Evolutionary conservation across 768 basidiomycete species (phyloP), one percentile per base, ranked within the genome.

Genomic region (Tricholoma furcatifolium): DNA sequence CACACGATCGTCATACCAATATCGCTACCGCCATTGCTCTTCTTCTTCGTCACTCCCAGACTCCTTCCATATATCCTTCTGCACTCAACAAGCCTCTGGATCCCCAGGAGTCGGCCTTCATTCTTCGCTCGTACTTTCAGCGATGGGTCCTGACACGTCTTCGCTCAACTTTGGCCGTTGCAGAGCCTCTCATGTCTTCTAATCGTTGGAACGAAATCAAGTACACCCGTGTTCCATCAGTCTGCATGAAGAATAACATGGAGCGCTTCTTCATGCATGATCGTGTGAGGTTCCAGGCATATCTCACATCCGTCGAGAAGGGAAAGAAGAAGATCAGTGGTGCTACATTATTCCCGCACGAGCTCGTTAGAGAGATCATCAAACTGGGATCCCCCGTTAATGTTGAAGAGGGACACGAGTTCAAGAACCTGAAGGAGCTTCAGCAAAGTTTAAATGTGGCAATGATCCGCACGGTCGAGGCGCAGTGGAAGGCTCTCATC

Each of bases 401-500:
- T 1, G 7, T 27, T 1, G 43, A 41, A 21, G 36, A 34, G 21
- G 42, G 30, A n/a, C 35, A 55, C 34, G 67, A 70, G 50, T 51
- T 41, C 39, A 59, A 62, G 9, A 62, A 54, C 18, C 15, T 71
- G 18, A 43, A 45, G n/a, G 65, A 70, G 40, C 52, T 67, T 32
- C 63, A 59, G 57, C 61, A 64, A 51, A 61, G 64, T 20, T 50
- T 73, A 3, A 70, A 64, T 2, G 70, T 69, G 38, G 66, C 68
- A 15, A 63, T 75, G 56, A 31, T 67, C 15, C 70, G 76, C 24
- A 80, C 87, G 21, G 61, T 81, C 6, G 79, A 89, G 55, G 80
- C 75, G 0, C 88, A 90, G 66, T 90, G 87, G 88, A 74, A 76
- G 50, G 70, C 82, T 0, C 71, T 89, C 40, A 67, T 89, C 31